Conservation (phyloP, 176 grass and related monocot genomes). For the Aegilops longissima region DNA sequence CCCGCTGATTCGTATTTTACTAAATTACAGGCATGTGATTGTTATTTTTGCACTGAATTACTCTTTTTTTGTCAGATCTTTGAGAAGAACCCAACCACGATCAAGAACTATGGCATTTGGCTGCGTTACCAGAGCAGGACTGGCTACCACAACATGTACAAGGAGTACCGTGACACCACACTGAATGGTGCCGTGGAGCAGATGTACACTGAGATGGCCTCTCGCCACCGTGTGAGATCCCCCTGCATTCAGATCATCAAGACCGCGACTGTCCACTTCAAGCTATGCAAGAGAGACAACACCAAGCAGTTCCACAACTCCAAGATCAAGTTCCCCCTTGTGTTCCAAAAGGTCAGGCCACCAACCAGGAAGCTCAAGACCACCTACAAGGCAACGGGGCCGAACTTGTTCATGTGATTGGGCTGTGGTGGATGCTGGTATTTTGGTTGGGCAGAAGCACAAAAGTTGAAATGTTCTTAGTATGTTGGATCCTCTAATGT, state of each 20-base stretch:
- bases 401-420: constrained; percentile 71
- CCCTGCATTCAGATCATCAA: constrained; percentile 88
- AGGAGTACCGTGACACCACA: constrained; percentile 81
- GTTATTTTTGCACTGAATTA: neutral
- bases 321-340: constrained; percentile 81
- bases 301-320: constrained; percentile 89
- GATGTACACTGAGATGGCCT: constrained; percentile 91
- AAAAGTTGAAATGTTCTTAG: neutral
- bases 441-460: neutral
- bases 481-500: constrained; percentile 31
- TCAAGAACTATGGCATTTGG: constrained; percentile 95
- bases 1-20: neutral
- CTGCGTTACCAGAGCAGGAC: constrained; percentile 84
- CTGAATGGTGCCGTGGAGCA: constrained; percentile 81
- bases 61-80: constrained; percentile 49
- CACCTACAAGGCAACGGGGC: constrained; percentile 73
- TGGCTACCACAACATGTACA: constrained; percentile 93
- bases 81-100: constrained; percentile 68
- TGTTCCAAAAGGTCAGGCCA: constrained; percentile 71
- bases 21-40: neutral
- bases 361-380: constrained; percentile 79
- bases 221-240: constrained; percentile 70
- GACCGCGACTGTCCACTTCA: constrained; percentile 55
- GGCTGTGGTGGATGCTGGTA: neutral
- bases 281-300: constrained; percentile 77